Evolutionary conservation across 768 basidiomycete species (phyloP), one percentile per base, ranked within the genome.

Genomic region (Clavaria fumosa): DNA sequence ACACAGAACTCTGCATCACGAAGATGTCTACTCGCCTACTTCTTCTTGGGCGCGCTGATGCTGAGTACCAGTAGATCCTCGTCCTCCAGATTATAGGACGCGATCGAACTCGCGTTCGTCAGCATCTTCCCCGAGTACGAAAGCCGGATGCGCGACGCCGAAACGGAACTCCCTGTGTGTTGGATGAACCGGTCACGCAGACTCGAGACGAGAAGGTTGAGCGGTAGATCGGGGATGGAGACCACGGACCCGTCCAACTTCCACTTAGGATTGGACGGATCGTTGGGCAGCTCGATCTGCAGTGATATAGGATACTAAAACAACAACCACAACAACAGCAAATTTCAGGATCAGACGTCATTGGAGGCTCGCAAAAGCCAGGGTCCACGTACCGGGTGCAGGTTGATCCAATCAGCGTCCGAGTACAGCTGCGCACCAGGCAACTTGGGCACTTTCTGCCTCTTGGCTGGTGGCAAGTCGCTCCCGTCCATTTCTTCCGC

Each of bases 231-330:
- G 1, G 75, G 69, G 40, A 99, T 67, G 7, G 74, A 75, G 41
- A 90, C 72, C 27, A 75, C 60, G 37, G 66, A 67, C 0, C 90
- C 91, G 50, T 93, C 75, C 38, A 95, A 63, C 50, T 93, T 90
- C 85, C 84, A 93, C 56, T 93, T 91, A 0, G 90, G 79, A 53
- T 84, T 89, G 23, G 77, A 72, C 1, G 78, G 60, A 48, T 90
- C 78, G 37, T 62, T 67, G 1, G 93, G 90, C 45, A 99, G 64
- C 52, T 91, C 86, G 3, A 97, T 65, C 23, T 68, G 66, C 32
- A 99, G 67, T 18, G 79, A 78, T 49, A 97, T 85, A 9, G 93
- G 82, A 47, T 91, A 80, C 76, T 79, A 45, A 5, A 42, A 41
- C 33, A 45, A 35, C 15, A 33, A 14, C 31, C 9, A 3, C 6